Base-by-base conservation (phyloP, 139 green algal genomes). In the Chlorella sp. region DNA sequence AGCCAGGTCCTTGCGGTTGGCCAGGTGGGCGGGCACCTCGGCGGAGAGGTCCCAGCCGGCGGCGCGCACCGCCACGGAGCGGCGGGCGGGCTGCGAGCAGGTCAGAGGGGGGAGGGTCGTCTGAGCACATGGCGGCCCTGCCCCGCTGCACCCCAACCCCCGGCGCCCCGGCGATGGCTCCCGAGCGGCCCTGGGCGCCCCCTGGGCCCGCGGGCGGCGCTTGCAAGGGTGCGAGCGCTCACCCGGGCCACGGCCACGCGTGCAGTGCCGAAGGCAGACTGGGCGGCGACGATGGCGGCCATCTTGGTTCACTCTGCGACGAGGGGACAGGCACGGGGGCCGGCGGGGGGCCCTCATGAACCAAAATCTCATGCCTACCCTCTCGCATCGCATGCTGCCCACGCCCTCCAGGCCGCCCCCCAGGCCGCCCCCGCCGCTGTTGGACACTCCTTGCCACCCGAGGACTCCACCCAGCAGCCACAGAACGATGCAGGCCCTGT, bases 1-100 rank as follows among this genome's bases (percentile, higher is more conserved):
- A 38, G 76, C 76, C 57, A 82, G 34, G 76, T 82, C 76, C 76
- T 82, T 82, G 76, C 76, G 60, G 60, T 73, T 41, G 13, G 51
- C 51, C 70, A 89, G 73, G 82, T 87, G 76, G 39, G 73, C 72
- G 62, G 82, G 82, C 60, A 83, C 56, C 72, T 87, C 82, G 20
- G 60, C 47, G 30, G 57, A 56, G 44, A 64, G 73, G 12, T 74
- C 60, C 82, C 82, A 87, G 26, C 74, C 69, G 56, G 73, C 83
- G 20, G 73, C 82, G 32, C 82, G 73, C 39, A 87, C 82, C 6
- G 68, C 71, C 65, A 89, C 83, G 23, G 41, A 47, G 38, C 73
- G 71, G 71, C 81, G 81, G 68, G 60, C 81, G 81, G 75, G 81
- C 81, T 72, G 81, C 75, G n/a, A 72, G 51, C 62, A 26, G 63